phyloP scores from a whole-genome alignment of 345 rosid species.

The Microthlaspi erraticum region DNA sequence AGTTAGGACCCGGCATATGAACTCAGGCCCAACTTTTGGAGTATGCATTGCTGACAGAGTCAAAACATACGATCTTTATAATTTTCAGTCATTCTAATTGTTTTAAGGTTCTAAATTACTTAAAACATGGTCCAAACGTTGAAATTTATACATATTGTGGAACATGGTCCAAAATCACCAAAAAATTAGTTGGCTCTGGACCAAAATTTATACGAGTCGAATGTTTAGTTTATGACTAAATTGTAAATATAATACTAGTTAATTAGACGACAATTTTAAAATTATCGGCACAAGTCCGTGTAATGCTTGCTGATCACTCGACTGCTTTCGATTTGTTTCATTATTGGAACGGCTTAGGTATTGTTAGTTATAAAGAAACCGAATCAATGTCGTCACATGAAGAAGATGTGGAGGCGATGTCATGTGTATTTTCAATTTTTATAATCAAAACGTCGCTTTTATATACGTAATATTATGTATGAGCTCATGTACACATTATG shows the following conservation, averaged over 20 bases:
- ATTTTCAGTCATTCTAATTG: too few relatives aligned
- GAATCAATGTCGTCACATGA: slow-evolving; percentile 42
- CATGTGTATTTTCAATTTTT: background rate
- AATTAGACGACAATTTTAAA: background rate
- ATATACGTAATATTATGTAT: slow-evolving; percentile 20
- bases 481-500: slow-evolving; percentile 23
- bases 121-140: too few relatives aligned
- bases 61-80: too few relatives aligned
- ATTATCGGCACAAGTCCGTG: background rate
- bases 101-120: too few relatives aligned
- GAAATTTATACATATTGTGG: too few relatives aligned
- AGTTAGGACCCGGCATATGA: background rate
- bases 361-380: slow-evolving; percentile 37
- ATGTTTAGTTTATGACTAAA: background rate
- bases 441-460: slow-evolving; percentile 17
- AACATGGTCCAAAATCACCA: too few relatives aligned
- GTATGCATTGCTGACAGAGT: too few relatives aligned
- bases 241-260: background rate
- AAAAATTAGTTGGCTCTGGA: too few relatives aligned
- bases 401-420: slow-evolving; percentile 26
- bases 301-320: background rate
- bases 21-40: too few relatives aligned
- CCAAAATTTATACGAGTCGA: too few relatives aligned
- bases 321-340: background rate
- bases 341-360: slow-evolving; percentile 32